phyloP scores from a whole-genome alignment of 2,329 filamentous ascomycete genomes.

The Pseudopyricularia javanii region DNA sequence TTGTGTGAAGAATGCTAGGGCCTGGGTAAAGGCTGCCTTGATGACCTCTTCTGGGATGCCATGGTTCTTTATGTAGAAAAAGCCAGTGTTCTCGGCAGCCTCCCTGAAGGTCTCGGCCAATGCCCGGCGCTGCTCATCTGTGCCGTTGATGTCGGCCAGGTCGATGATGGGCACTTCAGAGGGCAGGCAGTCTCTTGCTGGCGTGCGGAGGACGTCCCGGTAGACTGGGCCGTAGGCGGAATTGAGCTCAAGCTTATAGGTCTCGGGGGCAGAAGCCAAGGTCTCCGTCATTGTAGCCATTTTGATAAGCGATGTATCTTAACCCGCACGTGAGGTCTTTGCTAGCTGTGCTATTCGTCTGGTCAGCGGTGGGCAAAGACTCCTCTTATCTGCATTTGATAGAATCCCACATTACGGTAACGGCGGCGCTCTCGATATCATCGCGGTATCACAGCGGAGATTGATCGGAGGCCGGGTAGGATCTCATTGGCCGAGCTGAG shows the following conservation, averaged over 20 bases:
- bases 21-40: conserved; percentile 4
- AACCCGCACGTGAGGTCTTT: no score
- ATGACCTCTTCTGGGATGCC: conserved; percentile 10
- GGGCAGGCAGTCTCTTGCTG: conserved; percentile 21
- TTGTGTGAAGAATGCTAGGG: conserved; percentile 9
- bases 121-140: conserved; percentile 19
- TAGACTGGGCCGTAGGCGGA: conserved; percentile 23
- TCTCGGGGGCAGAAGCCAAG: neutral
- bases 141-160: conserved; percentile 22
- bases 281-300: neutral
- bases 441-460: no score
- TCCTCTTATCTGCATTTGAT: no score
- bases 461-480: no score
- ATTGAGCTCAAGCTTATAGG: conserved; percentile 6
- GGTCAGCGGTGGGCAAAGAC: neutral
- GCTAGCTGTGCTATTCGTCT: no score
- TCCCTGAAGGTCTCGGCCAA: conserved; percentile 26
- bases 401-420: no score
- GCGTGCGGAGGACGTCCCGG: conserved; percentile 19
- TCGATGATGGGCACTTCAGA: conserved; percentile 43
- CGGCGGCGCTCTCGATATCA: no score
- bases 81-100: conserved; percentile 9
- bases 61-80: conserved; percentile 13
- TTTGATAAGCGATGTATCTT: neutral
- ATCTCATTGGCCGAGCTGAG: no score